A percentile compares a stretch with the other conserved stretches of the same genome.
Conservation (phyloP, 805 yeast species). For the Teunomyces tritomae region DNA sequence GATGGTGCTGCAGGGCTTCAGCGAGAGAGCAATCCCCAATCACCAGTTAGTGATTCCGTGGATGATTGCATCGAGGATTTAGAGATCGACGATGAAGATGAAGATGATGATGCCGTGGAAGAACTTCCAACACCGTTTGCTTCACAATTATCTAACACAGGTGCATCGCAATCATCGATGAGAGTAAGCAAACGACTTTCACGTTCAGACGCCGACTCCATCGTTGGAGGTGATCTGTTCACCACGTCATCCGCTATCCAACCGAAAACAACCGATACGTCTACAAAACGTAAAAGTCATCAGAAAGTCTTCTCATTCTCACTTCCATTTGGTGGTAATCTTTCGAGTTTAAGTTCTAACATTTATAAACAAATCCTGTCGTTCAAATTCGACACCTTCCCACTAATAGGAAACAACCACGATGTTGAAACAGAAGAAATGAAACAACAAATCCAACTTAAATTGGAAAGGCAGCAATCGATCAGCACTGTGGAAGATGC, state of each 20-base stretch:
- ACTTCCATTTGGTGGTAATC: slow-evolving; percentile 52
- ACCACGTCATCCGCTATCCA: not conserved
- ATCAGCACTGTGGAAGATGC: slow-evolving; percentile 66
- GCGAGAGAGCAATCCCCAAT: not conserved
- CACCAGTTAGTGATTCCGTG: not conserved
- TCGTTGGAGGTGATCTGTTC: slow-evolving; percentile 51
- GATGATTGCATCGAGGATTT: slow-evolving; percentile 2
- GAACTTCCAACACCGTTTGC: slow-evolving; percentile 6
- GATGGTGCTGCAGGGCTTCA: not conserved
- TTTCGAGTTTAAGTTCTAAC: slow-evolving; percentile 26
- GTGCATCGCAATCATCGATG: not conserved
- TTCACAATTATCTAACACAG: not conserved
- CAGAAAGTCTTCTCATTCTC: slow-evolving; percentile 50
- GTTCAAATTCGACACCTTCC: slow-evolving; percentile 21
- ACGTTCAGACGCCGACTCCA: slow-evolving; percentile 39
- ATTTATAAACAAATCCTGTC: slow-evolving; percentile 24
- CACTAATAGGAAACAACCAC: slow-evolving; percentile 15
- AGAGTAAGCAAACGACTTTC: slow-evolving; percentile 13
- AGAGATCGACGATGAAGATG: slow-evolving; percentile 7
- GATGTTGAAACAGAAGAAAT: slow-evolving; percentile 13
- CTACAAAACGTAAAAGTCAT: slow-evolving; percentile 15
- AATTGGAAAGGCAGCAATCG: slow-evolving; percentile 52
- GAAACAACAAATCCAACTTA: slow-evolving; percentile 35
- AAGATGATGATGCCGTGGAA: slow-evolving; percentile 8
- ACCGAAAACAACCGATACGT: not conserved